A percentile compares a stretch with the other conserved stretches of the same genome.
Evolutionary conservation across 2,329 filamentous ascomycete genomes (phyloP).

Genomic region (Trichophyton benhamiae): DNA sequence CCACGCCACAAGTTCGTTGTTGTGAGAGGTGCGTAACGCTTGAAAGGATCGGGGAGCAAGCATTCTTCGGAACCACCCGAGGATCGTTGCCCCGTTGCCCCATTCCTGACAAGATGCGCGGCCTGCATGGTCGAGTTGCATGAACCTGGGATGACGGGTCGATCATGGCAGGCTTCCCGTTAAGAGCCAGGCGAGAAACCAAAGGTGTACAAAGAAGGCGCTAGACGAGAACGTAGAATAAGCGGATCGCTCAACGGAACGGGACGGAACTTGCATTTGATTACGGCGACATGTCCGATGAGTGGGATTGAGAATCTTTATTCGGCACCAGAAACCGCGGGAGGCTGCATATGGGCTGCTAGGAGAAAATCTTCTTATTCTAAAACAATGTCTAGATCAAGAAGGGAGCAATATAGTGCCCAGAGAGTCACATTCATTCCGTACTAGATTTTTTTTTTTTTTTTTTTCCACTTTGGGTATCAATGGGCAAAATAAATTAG

Average conservation of each 20-base stretch:
- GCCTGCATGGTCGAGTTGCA: neutral
- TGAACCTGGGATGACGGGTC: neutral
- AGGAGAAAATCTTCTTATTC: neutral
- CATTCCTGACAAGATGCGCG: neutral
- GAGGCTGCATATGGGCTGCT: neutral
- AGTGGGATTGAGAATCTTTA: neutral
- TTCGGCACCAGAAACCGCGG: neutral
- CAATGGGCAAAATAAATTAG: too few relatives aligned
- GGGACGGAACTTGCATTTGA: neutral
- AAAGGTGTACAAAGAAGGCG: neutral
- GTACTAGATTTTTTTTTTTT: neutral
- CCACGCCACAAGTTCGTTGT: neutral
- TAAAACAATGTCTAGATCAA: neutral
- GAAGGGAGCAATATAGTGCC: neutral
- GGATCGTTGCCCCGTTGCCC: neutral
- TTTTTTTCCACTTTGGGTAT: too few relatives aligned
- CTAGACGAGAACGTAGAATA: neutral
- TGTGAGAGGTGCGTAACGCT: neutral
- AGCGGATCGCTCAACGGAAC: neutral
- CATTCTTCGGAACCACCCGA: constrained; percentile 1
- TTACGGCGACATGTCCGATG: neutral
- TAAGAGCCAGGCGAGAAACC: neutral
- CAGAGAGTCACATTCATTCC: neutral
- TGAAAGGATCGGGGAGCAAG: neutral
- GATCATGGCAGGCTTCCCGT: neutral